Conservation (phyloP, 345 rosid genomes). For the Sonneratia caseolaris region DNA sequence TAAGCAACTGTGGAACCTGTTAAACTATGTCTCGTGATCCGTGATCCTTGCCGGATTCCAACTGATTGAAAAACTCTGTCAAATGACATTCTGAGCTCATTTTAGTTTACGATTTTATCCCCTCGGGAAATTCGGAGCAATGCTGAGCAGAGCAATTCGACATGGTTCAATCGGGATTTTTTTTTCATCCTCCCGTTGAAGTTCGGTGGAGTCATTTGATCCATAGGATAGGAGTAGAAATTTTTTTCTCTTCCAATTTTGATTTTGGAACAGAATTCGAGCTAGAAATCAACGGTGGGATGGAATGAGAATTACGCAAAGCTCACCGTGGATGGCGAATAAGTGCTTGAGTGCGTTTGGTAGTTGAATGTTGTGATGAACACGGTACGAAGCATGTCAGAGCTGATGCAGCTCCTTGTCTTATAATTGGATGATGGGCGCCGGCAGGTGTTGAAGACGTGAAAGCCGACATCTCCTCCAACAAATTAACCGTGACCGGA, state of each 20-base stretch:
- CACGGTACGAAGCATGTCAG: not conserved
- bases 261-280: not conserved
- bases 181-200: too few species aligned
- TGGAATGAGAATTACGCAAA: not conserved
- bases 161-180: too few species aligned
- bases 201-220: too few species aligned
- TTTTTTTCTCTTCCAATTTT: not conserved
- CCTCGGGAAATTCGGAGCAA: not conserved
- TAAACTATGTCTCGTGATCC: too few species aligned
- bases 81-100: not conserved
- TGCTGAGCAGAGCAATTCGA: not conserved
- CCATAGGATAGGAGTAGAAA: too few species aligned
- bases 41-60: too few species aligned
- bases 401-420: not conserved
- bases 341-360: not conserved
- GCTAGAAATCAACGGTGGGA: not conserved
- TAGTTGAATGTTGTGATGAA: slow-evolving; percentile 6
- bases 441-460: slow-evolving; percentile 62
- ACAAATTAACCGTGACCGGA: slow-evolving; percentile 66
- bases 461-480: slow-evolving; percentile 33
- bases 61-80: too few species aligned
- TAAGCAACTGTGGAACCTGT: slow-evolving; percentile 12
- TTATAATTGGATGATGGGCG: slow-evolving; percentile 5
- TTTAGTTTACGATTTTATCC: not conserved
- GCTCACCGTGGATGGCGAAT: not conserved